Conservation (phyloP, 2,329 filamentous ascomycete species). For the Rhytidhysteron rufulum region DNA sequence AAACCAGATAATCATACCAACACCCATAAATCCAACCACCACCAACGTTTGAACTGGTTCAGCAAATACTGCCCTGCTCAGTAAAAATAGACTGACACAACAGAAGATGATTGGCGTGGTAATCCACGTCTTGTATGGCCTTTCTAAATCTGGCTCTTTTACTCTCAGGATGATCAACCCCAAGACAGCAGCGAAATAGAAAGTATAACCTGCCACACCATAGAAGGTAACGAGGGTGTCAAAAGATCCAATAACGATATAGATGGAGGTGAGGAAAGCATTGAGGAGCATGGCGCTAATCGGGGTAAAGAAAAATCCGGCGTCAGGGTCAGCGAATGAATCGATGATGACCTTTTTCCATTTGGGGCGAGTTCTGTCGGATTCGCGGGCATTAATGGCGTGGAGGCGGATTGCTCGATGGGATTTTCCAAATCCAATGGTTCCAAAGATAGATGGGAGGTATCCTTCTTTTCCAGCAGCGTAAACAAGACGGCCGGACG, state of each 20-base stretch:
- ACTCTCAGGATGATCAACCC: slow-evolving; percentile 88
- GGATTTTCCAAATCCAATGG: slow-evolving; percentile 64
- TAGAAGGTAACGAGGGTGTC: slow-evolving; percentile 92
- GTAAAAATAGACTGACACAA: slow-evolving; percentile 89
- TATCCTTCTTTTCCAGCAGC: slow-evolving; percentile 94
- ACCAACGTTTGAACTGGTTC: slow-evolving; percentile 86
- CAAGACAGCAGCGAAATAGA: slow-evolving; percentile 94
- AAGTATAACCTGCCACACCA: slow-evolving; percentile 93
- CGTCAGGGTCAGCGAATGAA: slow-evolving; percentile 57
- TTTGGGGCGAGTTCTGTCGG: slow-evolving; percentile 18
- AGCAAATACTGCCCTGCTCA: slow-evolving; percentile 84
- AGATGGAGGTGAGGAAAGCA: slow-evolving; percentile 65
- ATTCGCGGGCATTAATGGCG: slow-evolving; percentile 13
- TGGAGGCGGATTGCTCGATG: slow-evolving; percentile 34
- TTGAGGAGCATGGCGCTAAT: slow-evolving; percentile 88
- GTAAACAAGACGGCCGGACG: slow-evolving; percentile 86
- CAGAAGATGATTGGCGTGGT: slow-evolving; percentile 96
- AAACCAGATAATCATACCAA: slow-evolving; percentile 83
- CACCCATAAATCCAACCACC: slow-evolving; percentile 78
- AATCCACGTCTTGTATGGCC: slow-evolving; percentile 96
- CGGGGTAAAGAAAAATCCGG: slow-evolving; percentile 87
- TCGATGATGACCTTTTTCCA: slow-evolving; percentile 13
- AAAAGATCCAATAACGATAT: slow-evolving; percentile 86
- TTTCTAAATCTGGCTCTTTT: slow-evolving; percentile 77
- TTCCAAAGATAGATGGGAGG: slow-evolving; percentile 77